These are phyloP conservation scores for Fusarium guadeloupense DNA, from an alignment of 2,329 filamentous ascomycete species.

Conservation along the genomic window DNA sequence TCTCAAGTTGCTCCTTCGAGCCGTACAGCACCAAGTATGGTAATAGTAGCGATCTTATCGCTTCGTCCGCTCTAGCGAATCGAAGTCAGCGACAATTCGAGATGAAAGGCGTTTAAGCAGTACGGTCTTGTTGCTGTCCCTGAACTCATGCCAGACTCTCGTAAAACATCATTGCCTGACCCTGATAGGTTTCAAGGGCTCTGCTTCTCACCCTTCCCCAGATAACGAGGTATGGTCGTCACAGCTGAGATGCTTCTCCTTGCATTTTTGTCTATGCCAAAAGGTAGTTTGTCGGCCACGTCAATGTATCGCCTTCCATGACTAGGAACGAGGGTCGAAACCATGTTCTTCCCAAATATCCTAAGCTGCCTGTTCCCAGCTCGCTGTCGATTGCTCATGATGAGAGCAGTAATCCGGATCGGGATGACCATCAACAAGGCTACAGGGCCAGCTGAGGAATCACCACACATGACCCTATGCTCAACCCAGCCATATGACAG, in stretches of 20 bases:
- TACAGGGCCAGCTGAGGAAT: conserved; percentile 23
- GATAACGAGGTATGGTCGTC: conserved; percentile 32
- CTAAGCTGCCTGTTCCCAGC: not conserved
- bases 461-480: conserved; percentile 27
- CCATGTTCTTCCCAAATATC: not conserved
- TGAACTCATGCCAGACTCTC: conserved; percentile 21
- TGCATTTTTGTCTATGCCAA: conserved; percentile 16
- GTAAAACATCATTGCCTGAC: conserved; percentile 28
- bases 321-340: conserved; percentile 1
- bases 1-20: conserved; percentile 14
- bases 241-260: conserved; percentile 28
- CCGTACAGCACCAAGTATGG: not conserved
- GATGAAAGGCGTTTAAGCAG: conserved; percentile 31
- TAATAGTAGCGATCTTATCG: conserved; percentile 1
- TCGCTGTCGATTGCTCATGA: conserved; percentile 27
- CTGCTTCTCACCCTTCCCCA: conserved; percentile 37
- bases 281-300: not conserved
- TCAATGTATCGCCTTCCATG: conserved; percentile 10
- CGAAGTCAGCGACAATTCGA: conserved; percentile 38
- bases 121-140: conserved; percentile 27
- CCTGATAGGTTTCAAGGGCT: conserved; percentile 24
- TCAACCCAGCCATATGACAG: conserved; percentile 36
- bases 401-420: conserved; percentile 34
- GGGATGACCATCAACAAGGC: conserved; percentile 20
- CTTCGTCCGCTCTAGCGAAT: conserved; percentile 11